Base-by-base conservation (phyloP, 164 flowering plant species). In the Tetracentron sinense region DNA sequence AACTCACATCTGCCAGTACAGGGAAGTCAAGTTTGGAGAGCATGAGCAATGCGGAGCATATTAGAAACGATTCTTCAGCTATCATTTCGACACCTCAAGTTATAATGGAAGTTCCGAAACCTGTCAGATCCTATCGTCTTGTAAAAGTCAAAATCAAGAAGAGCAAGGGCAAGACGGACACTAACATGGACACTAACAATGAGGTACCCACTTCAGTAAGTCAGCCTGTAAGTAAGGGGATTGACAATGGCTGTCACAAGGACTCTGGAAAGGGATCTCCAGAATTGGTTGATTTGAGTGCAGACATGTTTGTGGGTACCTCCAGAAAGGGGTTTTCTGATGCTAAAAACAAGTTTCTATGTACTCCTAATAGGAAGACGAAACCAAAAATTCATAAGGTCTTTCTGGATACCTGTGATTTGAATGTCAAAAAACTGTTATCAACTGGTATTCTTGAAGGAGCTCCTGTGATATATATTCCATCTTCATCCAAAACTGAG, bases 371-470 rank as follows among this genome's bases (percentile, higher is more conserved):
- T 64, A 20, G 17, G 15, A 53, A 53, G 33, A 60, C 60, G 76
- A 84, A 80, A 58, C 33, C 68, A 55, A 81, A 70, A 60, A 77
- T 74, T 10, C 75, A 76, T 69, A 81, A 81, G 69, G 74, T 73
- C 30, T 57, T 72, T 54, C 69, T 77, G 2, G 72, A 68, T 26
- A 65, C 59, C 44, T 82, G 66, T 60, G 84, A 80, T 5, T 58
- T 79, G 8, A 86, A 80, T 74, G 92, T 85, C 7, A 87, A 83
- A 55, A 84, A 78, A 74, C 78, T 86, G 44, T 61, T 87, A 52
- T 78, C 74, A 8, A 84, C 92, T 63, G 76, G 89, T 27, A 85
- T 87, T 53, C 74, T 87, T 44, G 88, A 87, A 60, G 89, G 90
- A 72, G 93, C 90, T 60, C 69, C 68, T 46, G 93, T 87, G 73